These are phyloP conservation scores for Calonectria hawksworthii DNA, from an alignment of 2,329 filamentous ascomycete genomes.

Conservation along the genomic window DNA sequence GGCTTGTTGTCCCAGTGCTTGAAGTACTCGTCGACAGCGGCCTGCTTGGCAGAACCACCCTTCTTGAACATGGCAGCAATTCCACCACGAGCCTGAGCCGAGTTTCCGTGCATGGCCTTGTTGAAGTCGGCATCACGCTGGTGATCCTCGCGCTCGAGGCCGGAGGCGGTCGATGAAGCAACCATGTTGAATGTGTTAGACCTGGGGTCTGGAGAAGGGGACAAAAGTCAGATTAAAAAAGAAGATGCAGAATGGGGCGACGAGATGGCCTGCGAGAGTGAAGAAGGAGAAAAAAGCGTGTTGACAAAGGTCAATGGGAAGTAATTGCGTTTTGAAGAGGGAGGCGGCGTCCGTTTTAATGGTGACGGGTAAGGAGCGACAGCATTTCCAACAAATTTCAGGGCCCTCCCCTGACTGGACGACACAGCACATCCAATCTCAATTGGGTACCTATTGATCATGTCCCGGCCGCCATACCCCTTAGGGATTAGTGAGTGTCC, in stretches of 20 bases:
- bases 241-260: constrained; percentile 17
- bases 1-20: constrained; percentile 95
- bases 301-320: constrained; percentile 32
- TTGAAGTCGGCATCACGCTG: constrained; percentile 90
- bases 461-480: constrained; percentile 38
- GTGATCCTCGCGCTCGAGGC: constrained; percentile 86
- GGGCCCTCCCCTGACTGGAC: constrained; percentile 46
- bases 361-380: constrained; percentile 36
- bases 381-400: constrained; percentile 48
- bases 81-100: constrained; percentile 78
- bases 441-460: constrained; percentile 40
- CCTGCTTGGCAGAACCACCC: constrained; percentile 80
- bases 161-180: constrained; percentile 53
- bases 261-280: neutral
- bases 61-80: constrained; percentile 90
- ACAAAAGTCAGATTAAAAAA: constrained; percentile 27
- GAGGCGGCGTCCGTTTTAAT: constrained; percentile 43
- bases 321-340: constrained; percentile 9
- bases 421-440: constrained; percentile 46
- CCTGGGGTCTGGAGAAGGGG: constrained; percentile 22
- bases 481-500: constrained; percentile 29
- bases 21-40: constrained; percentile 92
- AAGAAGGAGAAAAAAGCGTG: constrained; percentile 8
- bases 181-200: constrained; percentile 58
- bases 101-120: constrained; percentile 85